A percentile compares a stretch with the other conserved stretches of the same genome.
Conservation (phyloP, 768 basidiomycete species). For the Collybia mongolica region DNA sequence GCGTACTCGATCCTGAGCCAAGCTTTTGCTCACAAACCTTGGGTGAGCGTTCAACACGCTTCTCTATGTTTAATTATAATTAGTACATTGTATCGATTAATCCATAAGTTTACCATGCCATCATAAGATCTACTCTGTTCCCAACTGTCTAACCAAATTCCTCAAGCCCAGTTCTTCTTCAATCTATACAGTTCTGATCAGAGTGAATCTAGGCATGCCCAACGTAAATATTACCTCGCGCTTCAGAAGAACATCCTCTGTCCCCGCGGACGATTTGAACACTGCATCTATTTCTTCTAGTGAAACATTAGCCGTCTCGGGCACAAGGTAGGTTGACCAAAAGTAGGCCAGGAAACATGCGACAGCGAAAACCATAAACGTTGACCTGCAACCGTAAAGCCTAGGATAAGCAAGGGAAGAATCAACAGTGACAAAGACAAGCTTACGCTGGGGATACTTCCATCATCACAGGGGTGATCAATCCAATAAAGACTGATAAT, state of each 20-base stretch:
- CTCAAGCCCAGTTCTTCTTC: conserved; percentile 32
- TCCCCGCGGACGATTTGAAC: conserved; percentile 58
- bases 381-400: conserved; percentile 40
- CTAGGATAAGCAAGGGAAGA: not conserved
- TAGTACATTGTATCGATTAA: not conserved
- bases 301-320: conserved; percentile 76
- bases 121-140: not conserved
- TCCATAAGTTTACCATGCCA: too few species aligned
- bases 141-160: conserved; percentile 13
- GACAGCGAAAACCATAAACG: conserved; percentile 65
- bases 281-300: conserved; percentile 75
- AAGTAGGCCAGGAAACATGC: conserved; percentile 68
- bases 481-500: conserved; percentile 66
- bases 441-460: conserved; percentile 57
- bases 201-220: not conserved
- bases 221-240: conserved; percentile 43
- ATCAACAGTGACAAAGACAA: not conserved
- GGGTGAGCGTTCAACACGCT: too few species aligned
- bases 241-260: conserved; percentile 50
- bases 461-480: conserved; percentile 68
- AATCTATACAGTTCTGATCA: conserved; percentile 36
- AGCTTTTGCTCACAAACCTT: too few species aligned
- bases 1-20: too few species aligned
- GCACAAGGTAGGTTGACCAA: conserved; percentile 69
- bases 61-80: conserved; percentile 11